phyloP scores from a whole-genome alignment of 768 basidiomycete genomes.

The Tylopilus vinaceipallidus region DNA sequence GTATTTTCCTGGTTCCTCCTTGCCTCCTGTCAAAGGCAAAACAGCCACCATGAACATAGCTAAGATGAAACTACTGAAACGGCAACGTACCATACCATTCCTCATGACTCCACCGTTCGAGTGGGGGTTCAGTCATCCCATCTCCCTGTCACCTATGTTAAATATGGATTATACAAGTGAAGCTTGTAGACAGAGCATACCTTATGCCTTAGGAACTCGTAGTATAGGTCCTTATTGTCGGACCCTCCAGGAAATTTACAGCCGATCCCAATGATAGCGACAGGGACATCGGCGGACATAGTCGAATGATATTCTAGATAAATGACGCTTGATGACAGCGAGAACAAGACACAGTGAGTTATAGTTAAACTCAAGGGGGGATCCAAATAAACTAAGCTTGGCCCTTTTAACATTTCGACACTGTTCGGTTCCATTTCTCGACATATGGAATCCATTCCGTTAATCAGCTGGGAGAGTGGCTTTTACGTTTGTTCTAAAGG shows the following conservation, averaged over 20 bases:
- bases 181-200: neutral
- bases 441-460: too few species aligned
- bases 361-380: too few species aligned
- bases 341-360: too few species aligned
- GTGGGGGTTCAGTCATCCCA: slow-evolving; percentile 29
- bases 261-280: slow-evolving; percentile 32
- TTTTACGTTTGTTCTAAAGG: too few species aligned
- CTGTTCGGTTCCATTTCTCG: too few species aligned
- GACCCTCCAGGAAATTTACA: slow-evolving; percentile 34
- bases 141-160: slow-evolving; percentile 22
- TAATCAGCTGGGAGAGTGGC: too few species aligned
- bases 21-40: slow-evolving; percentile 21
- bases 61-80: too few species aligned
- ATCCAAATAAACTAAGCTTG: too few species aligned
- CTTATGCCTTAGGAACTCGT: slow-evolving; percentile 32
- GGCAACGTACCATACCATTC: slow-evolving; percentile 31
- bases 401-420: too few species aligned
- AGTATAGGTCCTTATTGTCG: slow-evolving; percentile 30
- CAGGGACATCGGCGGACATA: slow-evolving; percentile 31
- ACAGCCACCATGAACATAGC: neutral
- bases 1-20: slow-evolving; percentile 33
- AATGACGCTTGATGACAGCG: too few species aligned
- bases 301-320: too few species aligned
- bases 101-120: slow-evolving; percentile 28
- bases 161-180: neutral